Evolutionary conservation across 2,329 filamentous ascomycete species (phyloP), one percentile per base, ranked within the genome.

Genomic region (Calonectria multiphialidica): DNA sequence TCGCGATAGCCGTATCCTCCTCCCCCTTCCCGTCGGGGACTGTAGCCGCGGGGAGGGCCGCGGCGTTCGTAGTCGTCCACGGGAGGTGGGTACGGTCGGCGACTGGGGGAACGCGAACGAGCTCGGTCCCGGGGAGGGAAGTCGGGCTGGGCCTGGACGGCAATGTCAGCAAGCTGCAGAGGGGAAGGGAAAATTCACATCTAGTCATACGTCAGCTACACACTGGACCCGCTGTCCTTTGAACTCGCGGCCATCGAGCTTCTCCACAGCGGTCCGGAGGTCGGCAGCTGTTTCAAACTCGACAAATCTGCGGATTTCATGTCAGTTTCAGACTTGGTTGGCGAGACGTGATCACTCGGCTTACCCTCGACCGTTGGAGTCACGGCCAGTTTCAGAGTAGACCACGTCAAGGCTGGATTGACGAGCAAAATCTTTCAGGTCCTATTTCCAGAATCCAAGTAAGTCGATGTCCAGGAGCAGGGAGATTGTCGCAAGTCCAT

Each of bases 361-460:
- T 86, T 86, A 98, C 95, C 96, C 96, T 91, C 94, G 95, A 77
- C 95, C 95, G 83, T 97, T 95, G 77, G 93, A 94, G 83, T 98
- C 96, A 81, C 96, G 95, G 80, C 93, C 93, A 73, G 97, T 97
- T 87, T 99, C 97, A 77, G 96, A 98, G 85, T 98, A 99, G 81
- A 99, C 97, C 77, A 99, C 97, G 84, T 98, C 97, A 85, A 98
- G 91, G 85, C 95, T 95, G 84, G 96, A 97, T 85, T 97, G 95
- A 83, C 97, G 95, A 75, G 97, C 97, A 87, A 99, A 99, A 85
- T 99, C 97, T 94, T 99, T 99, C 67, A 99, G 92, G 86, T 99
- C 97, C 97, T 99, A 95, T 87, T 93, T 88, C 90, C 90, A 92
- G 89, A 90, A 86, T 91, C 90, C 91, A 90, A 90, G 93, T 97